phyloP scores from a whole-genome alignment of 768 basidiomycete species.

The Chiua virens region DNA sequence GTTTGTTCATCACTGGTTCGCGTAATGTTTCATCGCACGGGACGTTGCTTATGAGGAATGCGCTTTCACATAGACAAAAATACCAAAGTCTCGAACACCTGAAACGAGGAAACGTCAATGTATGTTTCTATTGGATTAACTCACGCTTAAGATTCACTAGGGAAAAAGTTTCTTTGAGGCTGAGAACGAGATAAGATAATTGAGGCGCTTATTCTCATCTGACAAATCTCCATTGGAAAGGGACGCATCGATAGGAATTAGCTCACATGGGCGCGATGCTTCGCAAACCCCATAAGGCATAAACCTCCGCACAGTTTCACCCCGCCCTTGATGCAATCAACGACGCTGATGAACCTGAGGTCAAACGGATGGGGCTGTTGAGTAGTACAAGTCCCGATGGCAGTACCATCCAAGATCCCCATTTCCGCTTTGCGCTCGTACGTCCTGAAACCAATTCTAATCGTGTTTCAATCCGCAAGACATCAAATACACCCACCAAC shows the following conservation, averaged over 20 bases:
- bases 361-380: no score
- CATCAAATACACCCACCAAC: no score
- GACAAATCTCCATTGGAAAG: not conserved
- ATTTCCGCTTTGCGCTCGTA: no score
- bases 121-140: slow-evolving; percentile 1
- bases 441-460: no score
- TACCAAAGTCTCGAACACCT: not conserved
- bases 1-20: no score
- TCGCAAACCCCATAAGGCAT: not conserved
- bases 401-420: no score
- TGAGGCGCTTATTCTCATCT: not conserved
- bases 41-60: not conserved
- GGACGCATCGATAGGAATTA: not conserved
- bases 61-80: slow-evolving; percentile 3
- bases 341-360: no score
- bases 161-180: not conserved
- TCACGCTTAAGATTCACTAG: slow-evolving; percentile 5
- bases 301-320: not conserved
- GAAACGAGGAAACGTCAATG: not conserved
- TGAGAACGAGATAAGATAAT: slow-evolving; percentile 14
- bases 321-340: no score
- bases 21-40: not conserved
- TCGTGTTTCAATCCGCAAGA: no score
- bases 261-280: no score
- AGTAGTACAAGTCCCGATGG: no score